A percentile compares a stretch with the other conserved stretches of the same genome.
Evolutionary conservation across 2,329 filamentous ascomycete species (phyloP).

Genomic region (Periconia digitata): DNA sequence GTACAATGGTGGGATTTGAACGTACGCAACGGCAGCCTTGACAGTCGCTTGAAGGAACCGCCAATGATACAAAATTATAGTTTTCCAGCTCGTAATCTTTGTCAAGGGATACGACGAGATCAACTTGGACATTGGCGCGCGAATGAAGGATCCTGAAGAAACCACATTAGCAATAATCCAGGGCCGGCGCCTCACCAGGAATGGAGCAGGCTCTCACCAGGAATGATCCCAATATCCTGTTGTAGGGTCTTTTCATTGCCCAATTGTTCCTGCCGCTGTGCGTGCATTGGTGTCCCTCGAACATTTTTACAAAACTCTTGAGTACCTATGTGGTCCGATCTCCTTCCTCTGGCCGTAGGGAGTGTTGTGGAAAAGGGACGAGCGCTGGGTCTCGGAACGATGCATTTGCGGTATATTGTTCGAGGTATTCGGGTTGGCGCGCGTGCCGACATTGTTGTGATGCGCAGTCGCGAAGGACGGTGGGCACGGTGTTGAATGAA

Average conservation of each 20-base stretch:
- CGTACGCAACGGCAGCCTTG: slow-evolving; percentile 7
- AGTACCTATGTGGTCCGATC: not conserved
- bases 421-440: slow-evolving; percentile 25
- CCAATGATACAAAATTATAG: slow-evolving; percentile 14
- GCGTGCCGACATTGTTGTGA: slow-evolving; percentile 28
- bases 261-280: slow-evolving; percentile 4
- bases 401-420: slow-evolving; percentile 30
- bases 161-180: not conserved
- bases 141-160: slow-evolving; percentile 15
- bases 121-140: slow-evolving; percentile 1
- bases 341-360: slow-evolving; percentile 1
- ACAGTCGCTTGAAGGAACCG: slow-evolving; percentile 8
- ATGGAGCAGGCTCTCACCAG: slow-evolving; percentile 8
- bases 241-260: slow-evolving; percentile 7
- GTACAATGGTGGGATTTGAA: not conserved
- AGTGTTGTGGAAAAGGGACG: slow-evolving; percentile 29
- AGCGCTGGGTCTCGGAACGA: slow-evolving; percentile 19
- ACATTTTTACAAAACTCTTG: not conserved
- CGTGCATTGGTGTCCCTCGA: not conserved
- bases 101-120: not conserved
- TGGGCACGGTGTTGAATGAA: not conserved
- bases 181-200: not conserved
- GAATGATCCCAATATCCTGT: slow-evolving; percentile 20
- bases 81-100: not conserved
- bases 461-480: not conserved